Percentiles rank a stretch among this genome's conserved stretches.
phyloP scores from a whole-genome alignment of 495 filamentous ascomycete species.

The Hyaloscypha hepaticicola region DNA sequence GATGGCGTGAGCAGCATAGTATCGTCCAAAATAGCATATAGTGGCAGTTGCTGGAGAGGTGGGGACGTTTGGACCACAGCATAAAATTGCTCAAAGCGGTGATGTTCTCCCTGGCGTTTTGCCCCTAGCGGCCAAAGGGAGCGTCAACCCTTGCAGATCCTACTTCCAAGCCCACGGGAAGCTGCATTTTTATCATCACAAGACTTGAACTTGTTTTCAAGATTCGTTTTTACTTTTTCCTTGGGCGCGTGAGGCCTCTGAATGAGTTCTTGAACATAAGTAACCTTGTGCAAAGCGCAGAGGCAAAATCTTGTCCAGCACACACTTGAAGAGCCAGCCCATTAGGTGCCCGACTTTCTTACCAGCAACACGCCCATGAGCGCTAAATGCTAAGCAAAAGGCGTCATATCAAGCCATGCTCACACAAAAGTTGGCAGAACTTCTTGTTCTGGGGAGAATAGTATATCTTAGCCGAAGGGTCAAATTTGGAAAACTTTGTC shows the following conservation, averaged over 20 bases:
- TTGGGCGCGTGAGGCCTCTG: not conserved
- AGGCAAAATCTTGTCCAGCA: too few species aligned
- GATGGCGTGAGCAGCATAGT: slow-evolving; percentile 12
- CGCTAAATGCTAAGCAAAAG: not conserved
- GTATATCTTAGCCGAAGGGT: too few species aligned
- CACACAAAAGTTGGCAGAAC: not conserved
- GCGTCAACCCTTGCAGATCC: not conserved
- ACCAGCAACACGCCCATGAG: not conserved
- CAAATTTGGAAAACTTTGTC: too few species aligned
- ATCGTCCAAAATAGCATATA: not conserved
- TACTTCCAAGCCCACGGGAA: not conserved
- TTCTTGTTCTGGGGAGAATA: too few species aligned
- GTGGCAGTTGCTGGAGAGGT: not conserved
- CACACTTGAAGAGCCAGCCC: too few species aligned
- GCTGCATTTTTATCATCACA: not conserved
- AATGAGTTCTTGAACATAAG: not conserved
- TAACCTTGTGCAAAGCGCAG: too few species aligned
- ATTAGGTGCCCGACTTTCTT: not conserved
- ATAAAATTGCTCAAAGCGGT: slow-evolving; percentile 8
- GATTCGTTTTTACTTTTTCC: not conserved
- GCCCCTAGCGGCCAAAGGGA: not conserved
- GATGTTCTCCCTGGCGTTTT: not conserved
- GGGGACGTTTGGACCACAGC: not conserved
- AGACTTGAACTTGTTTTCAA: not conserved
- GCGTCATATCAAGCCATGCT: not conserved